Base-by-base conservation (phyloP, 148 eudicot species). In the Camellia japonica region DNA sequence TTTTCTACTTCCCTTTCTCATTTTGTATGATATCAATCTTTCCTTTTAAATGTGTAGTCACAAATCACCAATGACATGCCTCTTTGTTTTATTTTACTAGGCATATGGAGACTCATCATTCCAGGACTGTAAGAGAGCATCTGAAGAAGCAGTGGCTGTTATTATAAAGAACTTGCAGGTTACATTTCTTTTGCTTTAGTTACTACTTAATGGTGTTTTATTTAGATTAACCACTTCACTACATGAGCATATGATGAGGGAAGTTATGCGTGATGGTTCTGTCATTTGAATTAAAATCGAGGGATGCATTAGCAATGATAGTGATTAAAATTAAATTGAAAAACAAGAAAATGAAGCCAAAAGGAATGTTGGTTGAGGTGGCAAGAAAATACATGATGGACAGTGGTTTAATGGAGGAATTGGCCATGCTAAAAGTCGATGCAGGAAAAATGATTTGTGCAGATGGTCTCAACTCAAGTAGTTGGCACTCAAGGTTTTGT, bases 101-200 rank as follows among this genome's bases (percentile, higher is more conserved):
- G 97, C 89, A 80, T 96, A 96, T 80, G 99, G 99, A 71, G 93
- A 94, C 79, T 92, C 99, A 71, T 96, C 99, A 71, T 94, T 96
- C 82, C 82, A 85, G 83, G 99, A 96, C 63, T 96, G 99, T 83
- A 93, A 94, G 88, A 88, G 86, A 83, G 93, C 95, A 82, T 96
- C 99, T 60, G 99, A 96, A 84, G 97, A 96, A 82, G 98, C 92
- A 81, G 80, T 96, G 67, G 78, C 87, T 75, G 66, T 88, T 67
- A 89, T 94, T 82, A 87, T 84, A n/a, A 91, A 90, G 85, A 91
- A 91, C 81, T 89, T 96, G 81, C 94, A 94, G 99, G 98, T 89
- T 83, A 67, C 43, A 43, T 20, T n/a, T 75, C 56, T 76, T 80
- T 79, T 80, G 43, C 59, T 79, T 69, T 43, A n/a, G 56, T 49